Percentiles rank a stretch among this genome's conserved stretches.
These are phyloP conservation scores for Hanseniaspora sp. DNA, from an alignment of 1,139 yeast species.

Conservation along the genomic window DNA sequence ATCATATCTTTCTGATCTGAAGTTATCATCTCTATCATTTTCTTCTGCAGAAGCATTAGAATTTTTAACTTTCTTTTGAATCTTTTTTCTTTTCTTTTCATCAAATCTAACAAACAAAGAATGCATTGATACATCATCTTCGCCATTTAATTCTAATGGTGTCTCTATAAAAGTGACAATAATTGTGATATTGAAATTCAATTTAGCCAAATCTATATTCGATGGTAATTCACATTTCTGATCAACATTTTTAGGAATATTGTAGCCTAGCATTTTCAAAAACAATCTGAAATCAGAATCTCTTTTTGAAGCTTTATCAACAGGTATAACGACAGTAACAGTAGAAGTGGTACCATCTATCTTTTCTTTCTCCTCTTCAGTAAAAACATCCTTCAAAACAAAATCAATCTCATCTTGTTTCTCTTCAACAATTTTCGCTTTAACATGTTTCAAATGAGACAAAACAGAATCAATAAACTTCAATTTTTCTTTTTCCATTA, in stretches of 20 bases:
- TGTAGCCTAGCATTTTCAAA: constrained; percentile 24
- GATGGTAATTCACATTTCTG: constrained; percentile 24
- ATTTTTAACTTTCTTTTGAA: neutral
- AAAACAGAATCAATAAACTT: constrained; percentile 22
- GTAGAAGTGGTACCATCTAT: constrained; percentile 1
- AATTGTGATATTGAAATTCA: constrained; percentile 19
- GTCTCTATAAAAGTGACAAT: constrained; percentile 23
- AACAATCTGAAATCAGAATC: constrained; percentile 28
- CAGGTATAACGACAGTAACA: neutral
- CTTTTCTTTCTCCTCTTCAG: constrained; percentile 18
- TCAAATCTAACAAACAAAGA: constrained; percentile 8
- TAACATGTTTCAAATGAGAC: constrained; percentile 19
- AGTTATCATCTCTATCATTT: neutral
- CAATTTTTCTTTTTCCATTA: constrained; percentile 26
- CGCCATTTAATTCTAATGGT: constrained; percentile 23
- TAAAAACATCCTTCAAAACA: constrained; percentile 1
- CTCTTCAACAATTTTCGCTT: neutral
- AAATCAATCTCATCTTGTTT: neutral
- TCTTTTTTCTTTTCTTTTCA: constrained; percentile 1
- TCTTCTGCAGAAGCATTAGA: neutral
- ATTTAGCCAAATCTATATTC: constrained; percentile 17
- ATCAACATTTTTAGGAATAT: constrained; percentile 21
- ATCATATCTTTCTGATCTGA: constrained; percentile 18
- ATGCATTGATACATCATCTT: constrained; percentile 7
- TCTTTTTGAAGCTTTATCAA: constrained; percentile 19